These are phyloP conservation scores for Solanum hybrid DNA, from an alignment of 305 asterid genomes.

Conservation along the genomic window DNA sequence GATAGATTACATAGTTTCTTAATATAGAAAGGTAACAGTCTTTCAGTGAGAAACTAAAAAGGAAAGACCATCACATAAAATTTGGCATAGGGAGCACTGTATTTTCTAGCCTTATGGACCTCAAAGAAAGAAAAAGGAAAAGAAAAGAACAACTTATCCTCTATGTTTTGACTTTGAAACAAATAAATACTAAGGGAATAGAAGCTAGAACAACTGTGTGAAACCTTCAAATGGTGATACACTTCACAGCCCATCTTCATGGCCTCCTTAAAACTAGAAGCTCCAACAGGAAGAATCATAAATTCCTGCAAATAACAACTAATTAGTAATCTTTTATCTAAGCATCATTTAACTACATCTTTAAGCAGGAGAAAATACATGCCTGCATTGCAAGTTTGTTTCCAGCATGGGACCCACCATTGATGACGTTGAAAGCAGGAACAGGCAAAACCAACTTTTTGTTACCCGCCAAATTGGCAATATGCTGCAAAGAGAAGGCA, in stretches of 20 bases:
- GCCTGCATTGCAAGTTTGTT: not conserved
- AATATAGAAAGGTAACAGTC: not conserved
- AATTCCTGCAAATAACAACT: conserved; percentile 48
- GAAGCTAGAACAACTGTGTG: not conserved
- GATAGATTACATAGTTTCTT: not conserved
- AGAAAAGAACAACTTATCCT: not conserved
- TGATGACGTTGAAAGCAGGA: not conserved
- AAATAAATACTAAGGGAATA: not conserved
- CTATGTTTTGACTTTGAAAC: not conserved
- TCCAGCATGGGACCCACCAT: not conserved
- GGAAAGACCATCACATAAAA: not conserved
- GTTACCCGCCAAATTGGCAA: not conserved
- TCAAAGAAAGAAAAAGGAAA: not conserved
- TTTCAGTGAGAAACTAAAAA: not conserved
- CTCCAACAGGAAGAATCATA: conserved; percentile 27
- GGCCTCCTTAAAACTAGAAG: conserved; percentile 81
- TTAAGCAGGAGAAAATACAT: not conserved
- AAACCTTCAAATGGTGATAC: conserved; percentile 81
- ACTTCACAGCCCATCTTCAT: conserved; percentile 99
- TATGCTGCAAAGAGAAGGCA: not conserved
- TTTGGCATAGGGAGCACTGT: not conserved
- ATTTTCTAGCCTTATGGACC: not conserved
- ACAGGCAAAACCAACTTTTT: not conserved
- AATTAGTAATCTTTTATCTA: not conserved
- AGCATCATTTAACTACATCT: not conserved